Percentiles rank a stretch among this genome's conserved stretches.
phyloP scores from a whole-genome alignment of 2,329 filamentous ascomycete species.

The Colletotrichum sp. region DNA sequence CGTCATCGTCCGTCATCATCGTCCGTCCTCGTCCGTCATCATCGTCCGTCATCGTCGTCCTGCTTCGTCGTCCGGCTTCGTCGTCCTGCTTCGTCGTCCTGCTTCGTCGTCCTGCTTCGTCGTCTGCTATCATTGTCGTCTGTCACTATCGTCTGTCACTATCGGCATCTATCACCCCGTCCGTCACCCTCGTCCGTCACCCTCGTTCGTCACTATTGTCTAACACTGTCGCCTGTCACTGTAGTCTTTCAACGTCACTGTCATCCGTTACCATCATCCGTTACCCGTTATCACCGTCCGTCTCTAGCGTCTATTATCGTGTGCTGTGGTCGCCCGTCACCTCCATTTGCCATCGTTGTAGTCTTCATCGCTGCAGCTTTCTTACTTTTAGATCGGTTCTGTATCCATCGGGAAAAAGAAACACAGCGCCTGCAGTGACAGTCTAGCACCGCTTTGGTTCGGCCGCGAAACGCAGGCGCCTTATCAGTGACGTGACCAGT shows the following conservation, averaged over 20 bases:
- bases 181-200: not conserved
- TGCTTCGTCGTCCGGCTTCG: not conserved
- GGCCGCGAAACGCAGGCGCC: not conserved
- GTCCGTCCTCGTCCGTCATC: not conserved
- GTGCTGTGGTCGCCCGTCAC: not conserved
- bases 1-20: not conserved
- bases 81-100: not conserved
- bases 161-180: too few species aligned
- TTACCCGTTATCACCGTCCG: not conserved
- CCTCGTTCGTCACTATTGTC: not conserved
- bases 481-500: conserved; percentile 15
- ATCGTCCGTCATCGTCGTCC: not conserved
- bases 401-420: not conserved
- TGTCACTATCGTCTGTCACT: not conserved
- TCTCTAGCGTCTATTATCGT: not conserved
- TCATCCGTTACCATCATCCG: not conserved
- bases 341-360: not conserved
- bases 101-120: not conserved
- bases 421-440: not conserved
- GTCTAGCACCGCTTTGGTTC: not conserved
- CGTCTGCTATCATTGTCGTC: not conserved
- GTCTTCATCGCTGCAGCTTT: not conserved
- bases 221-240: not conserved
- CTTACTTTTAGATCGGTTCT: not conserved
- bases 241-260: not conserved